Base-by-base conservation (phyloP, 768 basidiomycete genomes). In the Paxillus ammoniavirescens region DNA sequence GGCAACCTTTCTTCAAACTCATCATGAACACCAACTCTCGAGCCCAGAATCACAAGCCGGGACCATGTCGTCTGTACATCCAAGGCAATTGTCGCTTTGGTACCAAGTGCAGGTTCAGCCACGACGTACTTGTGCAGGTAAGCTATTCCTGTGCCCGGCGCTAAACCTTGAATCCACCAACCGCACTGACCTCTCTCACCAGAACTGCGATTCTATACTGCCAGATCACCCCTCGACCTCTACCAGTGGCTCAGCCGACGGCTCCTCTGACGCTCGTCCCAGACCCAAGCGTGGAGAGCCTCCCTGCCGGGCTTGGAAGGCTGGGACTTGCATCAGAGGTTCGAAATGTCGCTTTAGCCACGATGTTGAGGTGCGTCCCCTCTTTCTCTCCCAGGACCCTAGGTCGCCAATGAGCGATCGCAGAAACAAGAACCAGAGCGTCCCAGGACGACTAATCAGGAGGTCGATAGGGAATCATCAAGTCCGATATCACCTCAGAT, bases 251-350 rank as follows among this genome's bases (percentile, higher is more conserved):
- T 18, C n/a, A 40, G 36, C 54, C 14, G 46, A 47, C 5, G 47
- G 49, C 14, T 4, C 50, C 52, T 60, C 61, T 56, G 57, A 52
- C 55, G 46, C 52, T 41, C 53, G 56, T 8, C 60, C 54, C 53
- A 60, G 60, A 55, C 41, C 61, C 58, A 68, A 66, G 54, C 55
- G 49, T 46, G 56, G 53, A 41, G 56, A 57, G 13, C 50, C 12
- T 1, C 60, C 60, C 45, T 70, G 68, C 58, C 61, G 54, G 35
- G 60, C 66, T 47, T 74, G 74, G 76, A 74, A 65, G 45, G 64
- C 64, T 48, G 75, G 76, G 41, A 65, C 62, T 8, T 77, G 77
- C 60, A 52, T 60, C 49, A 70, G 61, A 54, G 75, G 74, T 15
- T 50, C 63, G 8, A 65, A 65, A 44, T 76, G 76, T 51, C 56